Evolutionary conservation across 768 basidiomycete species (phyloP), one percentile per base, ranked within the genome.

Genomic region (Lactarius tabidus): DNA sequence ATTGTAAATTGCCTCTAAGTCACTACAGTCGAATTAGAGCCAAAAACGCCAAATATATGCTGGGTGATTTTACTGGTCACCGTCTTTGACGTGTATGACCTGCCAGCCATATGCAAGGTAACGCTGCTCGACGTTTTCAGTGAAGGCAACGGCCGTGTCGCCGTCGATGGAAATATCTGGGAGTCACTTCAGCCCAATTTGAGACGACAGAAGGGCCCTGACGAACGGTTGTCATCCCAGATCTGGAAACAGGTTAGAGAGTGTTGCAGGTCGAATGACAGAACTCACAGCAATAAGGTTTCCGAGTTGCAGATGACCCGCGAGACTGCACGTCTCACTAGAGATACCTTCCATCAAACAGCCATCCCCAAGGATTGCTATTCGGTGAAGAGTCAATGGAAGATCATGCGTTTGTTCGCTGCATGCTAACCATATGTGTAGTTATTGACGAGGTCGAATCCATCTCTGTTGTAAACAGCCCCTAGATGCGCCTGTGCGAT

Each of bases 281-380:
- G 55, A 33, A 84, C 90, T 73, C 75, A 92, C 90, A 64, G 90
- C 91, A 72, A 98, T 88, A 72, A 98, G 81, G 78, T 95, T 97
- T 62, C 92, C 94, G 48, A 98, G 84, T 75, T 94, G 88, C 71
- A 97, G 83, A 78, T 98, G 95, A 67, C 95, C 95, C 66, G 93
- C 95, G 68, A 97, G 83, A 72, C 90, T 93, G 66, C 90, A 89
- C 45, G 95, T 93, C 76, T 98, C 95, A 68, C 84, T 83, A n/a
- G 94, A 84, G 70, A 98, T 88, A 81, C 95, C 95, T 77, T 98
- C 95, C 90, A 95, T 95, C 60, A 98, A 82, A 79, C 95, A 98
- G 54, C 95, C 95, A 77, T 98, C 95, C 72, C 95, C 95, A 66
- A 85, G 82, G 80, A 97, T 96, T 59, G 90, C 92, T 92, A 67